Evolutionary conservation across 2,329 filamentous ascomycete species (phyloP), one percentile per base, ranked within the genome.

Genomic region (Colletotrichum sp.): DNA sequence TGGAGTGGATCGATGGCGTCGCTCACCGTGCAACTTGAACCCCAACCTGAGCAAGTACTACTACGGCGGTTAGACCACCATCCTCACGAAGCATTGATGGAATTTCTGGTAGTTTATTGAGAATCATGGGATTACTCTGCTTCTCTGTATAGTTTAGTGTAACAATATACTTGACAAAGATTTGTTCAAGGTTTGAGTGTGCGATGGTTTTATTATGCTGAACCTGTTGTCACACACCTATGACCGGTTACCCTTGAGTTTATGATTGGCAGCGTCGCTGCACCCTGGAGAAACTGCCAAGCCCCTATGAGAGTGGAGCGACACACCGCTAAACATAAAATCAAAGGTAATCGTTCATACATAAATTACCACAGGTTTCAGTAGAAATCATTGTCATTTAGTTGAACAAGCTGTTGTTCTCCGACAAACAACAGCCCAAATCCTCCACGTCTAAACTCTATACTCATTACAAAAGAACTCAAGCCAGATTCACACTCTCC

Each of bases 1-100:
- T 55, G n/a, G 11, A 21, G n/a, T 55, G 51, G 21, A 16, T 55
- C 0, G 51, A 55, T 16, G 11, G n/a, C n/a, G 0, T 55, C 21
- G 51, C 51, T 21, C 24, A 55, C 51, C 51, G 51, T 21, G 54
- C 54, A 57, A 57, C 54, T 29, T 31, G 21, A 57, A 57, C 15
- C 54, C 54, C 15, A 57, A 57, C 54, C 54, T 57, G 54, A 57
- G 54, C 54, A 57, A 31, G 21, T 57, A 57, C 27, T 57, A 24
- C 54, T 29, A 29, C 15, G 54, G 54, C 7, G 54, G 54, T 31
- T 57, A 57, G 29, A 12, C 8, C 3, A 29, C 4, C 9, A 18
- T 29, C 18, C 21, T 51, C 11, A 57, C 15, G 54, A 31, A 9
- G 24, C 24, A 18, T 16, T 9, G 54, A 57, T 2, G 24, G 8